Base-by-base conservation (phyloP, 129 eudicot genomes). In the Dittrichia graveolens region DNA sequence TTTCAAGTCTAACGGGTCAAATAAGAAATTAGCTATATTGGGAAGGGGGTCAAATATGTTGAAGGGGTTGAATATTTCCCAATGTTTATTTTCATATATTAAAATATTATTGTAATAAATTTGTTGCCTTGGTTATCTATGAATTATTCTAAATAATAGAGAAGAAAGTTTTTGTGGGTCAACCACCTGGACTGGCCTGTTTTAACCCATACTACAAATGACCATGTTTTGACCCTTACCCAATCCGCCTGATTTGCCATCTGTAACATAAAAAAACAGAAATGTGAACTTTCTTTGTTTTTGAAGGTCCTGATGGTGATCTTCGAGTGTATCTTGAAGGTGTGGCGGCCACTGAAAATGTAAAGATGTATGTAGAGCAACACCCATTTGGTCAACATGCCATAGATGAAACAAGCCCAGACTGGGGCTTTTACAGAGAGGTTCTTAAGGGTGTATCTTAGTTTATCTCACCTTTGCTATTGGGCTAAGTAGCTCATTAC, bases 221-320 rank as follows among this genome's bases (percentile, higher is more conserved):
- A 8, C 59, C 15, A 24, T 3, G 16, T 35, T 59, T n/a, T 67
- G 72, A 67, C 73, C 73, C 8, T 66, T 47, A 46, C 38, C 71
- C 40, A 47, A 7, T 16, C 24, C 43, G 10, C 7, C 11, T 5
- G 40, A 66, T 19, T 15, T 47, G 45, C 24, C 45, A 67, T 65
- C 14, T 24, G 37, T 11, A 44, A 19, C 6, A 8, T 13, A 65
- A 65, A 44, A 11, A 45, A 45, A 45, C 39, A 44, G 18, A 24
- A 44, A 5, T 65, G 42, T 13, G 11, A 19, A 31, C 31, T 65
- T 48, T 4, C 38, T 31, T 34, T 31, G 45, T 74, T 46, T 45
- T 42, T 64, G 76, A 85, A 92, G 95, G 98, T 12, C 96, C 98
- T 31, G 84, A 80, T 44, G 98, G 98, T 18, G 88, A 89, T 66